Evolutionary conservation across 257 asterid species (phyloP), one percentile per base, ranked within the genome.

Genomic region (Anisodus acutangulus): DNA sequence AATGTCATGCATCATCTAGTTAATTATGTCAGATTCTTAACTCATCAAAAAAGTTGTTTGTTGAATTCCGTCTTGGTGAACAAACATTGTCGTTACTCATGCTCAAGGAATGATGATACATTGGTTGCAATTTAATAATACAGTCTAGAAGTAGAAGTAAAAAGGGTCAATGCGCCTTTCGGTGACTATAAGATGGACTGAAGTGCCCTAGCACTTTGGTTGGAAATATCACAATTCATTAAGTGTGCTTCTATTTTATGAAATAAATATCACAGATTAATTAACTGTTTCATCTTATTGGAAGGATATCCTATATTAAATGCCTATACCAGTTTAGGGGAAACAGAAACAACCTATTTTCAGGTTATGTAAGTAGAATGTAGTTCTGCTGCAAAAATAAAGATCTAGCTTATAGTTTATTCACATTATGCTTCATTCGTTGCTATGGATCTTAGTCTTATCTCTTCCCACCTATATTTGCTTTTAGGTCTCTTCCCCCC

Each of bases 1-100:
- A 47, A 47, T 17, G 60, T 74, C 80, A 19, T 47, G 60, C 43
- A 1, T 22, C n/a, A 74, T 74, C 80, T 47, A 6, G 80, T 72
- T 72, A 72, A 72, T 72, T 72, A 45, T 72, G 80, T 10, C 9
- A 72, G 58, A 71, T 72, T 72, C 10, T 68, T 72, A 47, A 47
- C 41, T 72, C 39, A 19, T 72, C 59, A 47, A 47, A 72, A 72
- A 57, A 72, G 41, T 47, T 47, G 59, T n/a, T 45, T 71, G 79
- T 72, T 72, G 9, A 19, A 22, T 72, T 70, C 55, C 37, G 41
- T 47, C 59, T 3, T 47, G 41, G 19, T 72, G 59, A 72, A 5
- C n/a, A 19, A 19, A 72, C 80, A 19, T 47, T 72, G 59, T 47
- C 37, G 9, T 47, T 72, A 47, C 59, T 5, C 80, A 6, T 3